These are phyloP conservation scores for Encephalitozoon hellem DNA, from an alignment of 371 early-diverging fungal species.

Conservation along the genomic window DNA sequence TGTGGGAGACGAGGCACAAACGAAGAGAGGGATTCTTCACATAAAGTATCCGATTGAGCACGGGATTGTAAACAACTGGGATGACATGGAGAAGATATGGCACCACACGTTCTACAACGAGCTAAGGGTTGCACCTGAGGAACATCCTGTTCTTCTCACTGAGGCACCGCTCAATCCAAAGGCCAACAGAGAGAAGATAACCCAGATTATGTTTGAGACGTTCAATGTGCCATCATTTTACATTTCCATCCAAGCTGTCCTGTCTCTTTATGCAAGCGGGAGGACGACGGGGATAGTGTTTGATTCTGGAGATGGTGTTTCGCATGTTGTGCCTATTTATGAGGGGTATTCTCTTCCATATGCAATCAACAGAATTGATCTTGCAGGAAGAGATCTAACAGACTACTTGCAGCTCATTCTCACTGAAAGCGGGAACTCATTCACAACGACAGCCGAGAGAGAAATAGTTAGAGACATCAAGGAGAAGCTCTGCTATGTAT, in stretches of 20 bases:
- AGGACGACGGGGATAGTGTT: conserved; percentile 99
- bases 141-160: conserved; percentile 94
- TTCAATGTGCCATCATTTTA: conserved; percentile 97
- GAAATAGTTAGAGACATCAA: conserved; percentile 99
- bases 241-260: conserved; percentile 94
- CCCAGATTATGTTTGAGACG: conserved; percentile 98
- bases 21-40: conserved; percentile 94
- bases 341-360: conserved; percentile 96
- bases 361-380: conserved; percentile 91
- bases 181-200: conserved; percentile 99
- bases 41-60: conserved; percentile 99
- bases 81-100: conserved; percentile 99
- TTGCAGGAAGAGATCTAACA: conserved; percentile 90
- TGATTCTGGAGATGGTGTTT: conserved; percentile 99
- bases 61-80: conserved; percentile 99
- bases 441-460: conserved; percentile 96
- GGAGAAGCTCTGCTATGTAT: conserved; percentile 98
- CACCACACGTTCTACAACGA: conserved; percentile 92
- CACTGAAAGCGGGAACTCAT: conserved; percentile 92
- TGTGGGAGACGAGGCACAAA: conserved; percentile 99
- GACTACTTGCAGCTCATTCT: conserved; percentile 87
- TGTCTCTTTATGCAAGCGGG: conserved; percentile 91
- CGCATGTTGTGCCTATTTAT: conserved; percentile 98
- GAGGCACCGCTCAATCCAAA: conserved; percentile 99
- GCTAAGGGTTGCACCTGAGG: conserved; percentile 76